Conservation (phyloP, 2,329 filamentous ascomycete genomes). For the Xylariaceae sp. region DNA sequence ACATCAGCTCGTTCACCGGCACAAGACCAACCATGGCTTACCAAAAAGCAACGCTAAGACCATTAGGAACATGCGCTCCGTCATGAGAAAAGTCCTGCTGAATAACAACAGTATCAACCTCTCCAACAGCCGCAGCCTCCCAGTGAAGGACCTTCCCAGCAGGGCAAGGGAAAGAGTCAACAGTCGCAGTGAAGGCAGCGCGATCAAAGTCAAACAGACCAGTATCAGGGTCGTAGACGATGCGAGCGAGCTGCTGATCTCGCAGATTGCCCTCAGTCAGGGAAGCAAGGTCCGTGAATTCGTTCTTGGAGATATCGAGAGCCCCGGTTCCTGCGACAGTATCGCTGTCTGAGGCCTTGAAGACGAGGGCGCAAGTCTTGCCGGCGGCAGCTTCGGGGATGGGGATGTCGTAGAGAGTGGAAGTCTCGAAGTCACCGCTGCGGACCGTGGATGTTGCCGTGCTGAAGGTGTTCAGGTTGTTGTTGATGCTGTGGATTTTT, state of each 20-base stretch:
- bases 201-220: slow-evolving; percentile 23
- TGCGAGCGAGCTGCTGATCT: slow-evolving; percentile 20
- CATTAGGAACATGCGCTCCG: slow-evolving; percentile 20
- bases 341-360: slow-evolving; percentile 16
- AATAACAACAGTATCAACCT: slow-evolving; percentile 20
- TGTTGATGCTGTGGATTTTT: slow-evolving; percentile 22
- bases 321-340: slow-evolving; percentile 11
- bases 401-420: slow-evolving; percentile 26
- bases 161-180: slow-evolving; percentile 25
- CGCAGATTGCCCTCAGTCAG: slow-evolving; percentile 23
- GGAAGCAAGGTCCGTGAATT: slow-evolving; percentile 19
- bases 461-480: slow-evolving; percentile 15
- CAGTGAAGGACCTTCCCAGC: slow-evolving; percentile 22
- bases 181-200: slow-evolving; percentile 14
- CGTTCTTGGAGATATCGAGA: slow-evolving; percentile 26
- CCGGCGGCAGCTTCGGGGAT: slow-evolving; percentile 20
- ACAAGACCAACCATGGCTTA: slow-evolving; percentile 3
- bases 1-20: neutral
- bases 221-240: slow-evolving; percentile 18
- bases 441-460: slow-evolving; percentile 15
- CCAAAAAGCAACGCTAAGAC: slow-evolving; percentile 22
- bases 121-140: slow-evolving; percentile 24
- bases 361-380: slow-evolving; percentile 23
- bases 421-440: slow-evolving; percentile 17
- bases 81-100: slow-evolving; percentile 19